These are phyloP conservation scores for Escovopsis sp. DNA, from an alignment of 2,329 filamentous ascomycete species.

Conservation along the genomic window DNA sequence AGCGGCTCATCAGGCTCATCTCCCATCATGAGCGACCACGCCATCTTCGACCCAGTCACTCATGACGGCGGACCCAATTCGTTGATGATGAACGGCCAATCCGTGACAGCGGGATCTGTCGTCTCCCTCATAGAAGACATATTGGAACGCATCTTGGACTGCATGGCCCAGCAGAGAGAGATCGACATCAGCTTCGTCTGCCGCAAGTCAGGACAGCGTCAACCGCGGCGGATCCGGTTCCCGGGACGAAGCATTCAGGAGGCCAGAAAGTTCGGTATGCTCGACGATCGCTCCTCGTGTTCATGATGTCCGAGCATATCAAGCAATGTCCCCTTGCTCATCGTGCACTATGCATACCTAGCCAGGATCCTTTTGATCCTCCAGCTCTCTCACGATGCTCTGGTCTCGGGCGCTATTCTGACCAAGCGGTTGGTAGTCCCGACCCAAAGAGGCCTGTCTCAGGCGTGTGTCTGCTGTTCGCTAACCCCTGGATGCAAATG, in stretches of 20 bases:
- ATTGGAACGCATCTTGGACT: constrained; percentile 16
- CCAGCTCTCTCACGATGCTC: constrained; percentile 43
- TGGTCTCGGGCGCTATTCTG: constrained; percentile 37
- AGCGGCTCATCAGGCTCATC: too few relatives aligned
- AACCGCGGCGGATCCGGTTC: constrained; percentile 21
- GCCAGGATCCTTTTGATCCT: constrained; percentile 44
- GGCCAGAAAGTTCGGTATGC: constrained; percentile 35
- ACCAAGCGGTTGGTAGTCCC: constrained; percentile 42
- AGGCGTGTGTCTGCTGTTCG: too few relatives aligned
- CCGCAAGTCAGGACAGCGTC: constrained; percentile 8
- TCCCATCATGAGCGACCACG: too few relatives aligned
- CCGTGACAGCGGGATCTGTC: constrained; percentile 10
- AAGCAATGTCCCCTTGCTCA: background rate
- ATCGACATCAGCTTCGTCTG: constrained; percentile 14
- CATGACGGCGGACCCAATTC: too few relatives aligned
- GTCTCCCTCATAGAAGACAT: constrained; percentile 23
- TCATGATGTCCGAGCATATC: background rate
- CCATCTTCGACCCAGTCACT: too few relatives aligned
- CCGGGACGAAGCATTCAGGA: constrained; percentile 34
- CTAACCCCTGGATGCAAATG: background rate
- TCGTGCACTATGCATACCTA: constrained; percentile 17
- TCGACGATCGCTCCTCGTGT: background rate
- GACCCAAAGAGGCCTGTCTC: background rate
- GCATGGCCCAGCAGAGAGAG: constrained; percentile 12
- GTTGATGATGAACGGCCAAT: background rate